Percentiles rank a stretch among this genome's conserved stretches.
phyloP scores from a whole-genome alignment of 2,329 filamentous ascomycete species.

The Diaporthe helianthi region DNA sequence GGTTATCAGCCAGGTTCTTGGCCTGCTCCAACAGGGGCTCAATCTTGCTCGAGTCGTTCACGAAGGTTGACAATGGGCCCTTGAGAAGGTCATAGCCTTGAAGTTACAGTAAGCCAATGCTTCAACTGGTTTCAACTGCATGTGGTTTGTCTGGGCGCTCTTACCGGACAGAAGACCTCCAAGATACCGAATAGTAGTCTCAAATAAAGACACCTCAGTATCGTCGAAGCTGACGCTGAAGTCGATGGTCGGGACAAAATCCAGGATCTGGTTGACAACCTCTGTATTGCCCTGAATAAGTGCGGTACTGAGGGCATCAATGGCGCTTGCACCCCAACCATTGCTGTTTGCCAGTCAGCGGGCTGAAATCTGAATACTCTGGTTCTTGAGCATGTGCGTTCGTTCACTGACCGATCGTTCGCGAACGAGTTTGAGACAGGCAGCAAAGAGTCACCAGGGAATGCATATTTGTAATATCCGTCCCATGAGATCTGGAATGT shows the following conservation, averaged over 20 bases:
- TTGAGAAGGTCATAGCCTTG: slow-evolving; percentile 74
- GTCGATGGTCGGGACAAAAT: slow-evolving; percentile 74
- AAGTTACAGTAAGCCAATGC: slow-evolving; percentile 12
- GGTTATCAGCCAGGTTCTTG: slow-evolving; percentile 70
- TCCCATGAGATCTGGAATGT: slow-evolving; percentile 76
- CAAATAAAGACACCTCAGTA: slow-evolving; percentile 76
- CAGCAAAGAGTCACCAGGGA: slow-evolving; percentile 77
- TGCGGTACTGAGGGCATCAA: slow-evolving; percentile 82
- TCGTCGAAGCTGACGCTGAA: slow-evolving; percentile 55
- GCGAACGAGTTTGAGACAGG: slow-evolving; percentile 70
- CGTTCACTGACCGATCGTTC: slow-evolving; percentile 69
- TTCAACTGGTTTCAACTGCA: no score
- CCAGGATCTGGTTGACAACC: slow-evolving; percentile 74
- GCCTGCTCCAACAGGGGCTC: slow-evolving; percentile 71
- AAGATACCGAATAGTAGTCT: slow-evolving; percentile 89
- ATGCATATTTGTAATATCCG: slow-evolving; percentile 76
- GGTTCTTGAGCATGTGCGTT: background rate
- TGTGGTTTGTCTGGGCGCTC: background rate
- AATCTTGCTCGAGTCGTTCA: slow-evolving; percentile 53
- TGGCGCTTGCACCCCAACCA: slow-evolving; percentile 82
- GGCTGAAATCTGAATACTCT: background rate
- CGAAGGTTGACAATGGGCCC: slow-evolving; percentile 65
- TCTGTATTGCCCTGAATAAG: slow-evolving; percentile 75
- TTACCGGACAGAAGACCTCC: slow-evolving; percentile 78
- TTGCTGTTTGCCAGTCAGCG: slow-evolving; percentile 61